Percentiles rank a stretch among this genome's conserved stretches.
Conservation (phyloP, 495 filamentous ascomycete species). For the Neurospora terricola region DNA sequence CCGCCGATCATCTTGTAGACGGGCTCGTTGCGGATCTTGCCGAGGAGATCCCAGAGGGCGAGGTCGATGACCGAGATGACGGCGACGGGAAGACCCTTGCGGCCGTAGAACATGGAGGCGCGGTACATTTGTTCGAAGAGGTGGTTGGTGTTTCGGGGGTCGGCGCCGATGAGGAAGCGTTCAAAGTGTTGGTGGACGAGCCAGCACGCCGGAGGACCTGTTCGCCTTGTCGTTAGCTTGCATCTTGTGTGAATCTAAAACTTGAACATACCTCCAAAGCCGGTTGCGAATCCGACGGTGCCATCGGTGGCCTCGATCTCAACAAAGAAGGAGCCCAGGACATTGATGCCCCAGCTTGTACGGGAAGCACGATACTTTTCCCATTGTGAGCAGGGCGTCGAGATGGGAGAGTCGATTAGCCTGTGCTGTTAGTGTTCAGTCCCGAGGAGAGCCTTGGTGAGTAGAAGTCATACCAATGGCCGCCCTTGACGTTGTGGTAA, state of each 20-base stretch:
- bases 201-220: slow-evolving; percentile 82
- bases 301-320: slow-evolving; percentile 84
- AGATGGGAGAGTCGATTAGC: slow-evolving; percentile 84
- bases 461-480: slow-evolving; percentile 57
- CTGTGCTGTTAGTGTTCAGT: slow-evolving; percentile 18
- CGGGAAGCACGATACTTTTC: slow-evolving; percentile 76
- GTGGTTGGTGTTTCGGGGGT: slow-evolving; percentile 79
- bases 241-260: not conserved
- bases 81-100: slow-evolving; percentile 80
- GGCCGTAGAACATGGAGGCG: slow-evolving; percentile 88
- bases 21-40: slow-evolving; percentile 82
- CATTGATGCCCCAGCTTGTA: slow-evolving; percentile 93
- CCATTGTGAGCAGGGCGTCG: slow-evolving; percentile 83
- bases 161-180: slow-evolving; percentile 78
- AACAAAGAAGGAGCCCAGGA: slow-evolving; percentile 86
- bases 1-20: slow-evolving; percentile 93
- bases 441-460: not conserved
- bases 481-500: slow-evolving; percentile 90
- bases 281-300: slow-evolving; percentile 83
- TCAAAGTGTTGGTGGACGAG: slow-evolving; percentile 84
- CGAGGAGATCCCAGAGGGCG: slow-evolving; percentile 82
- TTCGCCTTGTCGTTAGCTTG: not conserved
- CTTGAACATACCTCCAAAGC: slow-evolving; percentile 61
- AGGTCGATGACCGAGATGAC: slow-evolving; percentile 91
- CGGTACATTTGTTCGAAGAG: slow-evolving; percentile 95